A percentile compares a stretch with the other conserved stretches of the same genome.
Evolutionary conservation across 179 eudicot species (phyloP).

Genomic region (Amaranthus tricolor): DNA sequence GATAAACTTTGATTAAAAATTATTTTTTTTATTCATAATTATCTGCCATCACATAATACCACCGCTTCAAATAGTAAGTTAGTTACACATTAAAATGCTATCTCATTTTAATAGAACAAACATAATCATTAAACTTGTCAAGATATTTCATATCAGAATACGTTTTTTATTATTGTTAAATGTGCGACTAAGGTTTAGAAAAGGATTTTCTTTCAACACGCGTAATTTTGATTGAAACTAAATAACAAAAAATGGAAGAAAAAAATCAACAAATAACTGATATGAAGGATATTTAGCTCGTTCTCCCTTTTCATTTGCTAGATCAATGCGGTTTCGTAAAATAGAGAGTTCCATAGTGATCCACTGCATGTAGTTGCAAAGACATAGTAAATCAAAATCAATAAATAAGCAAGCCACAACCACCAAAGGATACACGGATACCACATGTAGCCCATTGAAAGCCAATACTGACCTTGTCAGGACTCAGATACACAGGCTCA

Average conservation of each 20-base stretch:
- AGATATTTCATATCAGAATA: no score
- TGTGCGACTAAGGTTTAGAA: background rate
- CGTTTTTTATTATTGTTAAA: no score
- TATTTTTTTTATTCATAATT: no score
- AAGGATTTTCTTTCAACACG: background rate
- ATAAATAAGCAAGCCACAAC: background rate
- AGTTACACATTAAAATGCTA: no score
- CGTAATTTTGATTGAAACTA: background rate
- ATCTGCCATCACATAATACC: no score
- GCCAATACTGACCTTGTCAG: no score
- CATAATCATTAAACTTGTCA: background rate
- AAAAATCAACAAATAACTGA: background rate
- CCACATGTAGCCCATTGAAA: background rate
- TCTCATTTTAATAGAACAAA: background rate
- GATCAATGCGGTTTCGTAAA: conserved; percentile 42
- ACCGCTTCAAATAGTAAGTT: no score
- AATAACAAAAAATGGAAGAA: conserved; percentile 1
- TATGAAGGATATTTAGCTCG: conserved; percentile 44
- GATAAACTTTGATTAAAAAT: no score
- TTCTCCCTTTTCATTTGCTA: conserved; percentile 50
- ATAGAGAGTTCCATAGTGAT: conserved; percentile 37
- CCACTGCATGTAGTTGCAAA: conserved; percentile 27
- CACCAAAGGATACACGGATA: background rate
- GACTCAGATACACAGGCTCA: no score
- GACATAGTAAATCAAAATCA: background rate